Evolutionary conservation across 768 basidiomycete genomes (phyloP), one percentile per base, ranked within the genome.

Genomic region (Kwoniella botswanensis): DNA sequence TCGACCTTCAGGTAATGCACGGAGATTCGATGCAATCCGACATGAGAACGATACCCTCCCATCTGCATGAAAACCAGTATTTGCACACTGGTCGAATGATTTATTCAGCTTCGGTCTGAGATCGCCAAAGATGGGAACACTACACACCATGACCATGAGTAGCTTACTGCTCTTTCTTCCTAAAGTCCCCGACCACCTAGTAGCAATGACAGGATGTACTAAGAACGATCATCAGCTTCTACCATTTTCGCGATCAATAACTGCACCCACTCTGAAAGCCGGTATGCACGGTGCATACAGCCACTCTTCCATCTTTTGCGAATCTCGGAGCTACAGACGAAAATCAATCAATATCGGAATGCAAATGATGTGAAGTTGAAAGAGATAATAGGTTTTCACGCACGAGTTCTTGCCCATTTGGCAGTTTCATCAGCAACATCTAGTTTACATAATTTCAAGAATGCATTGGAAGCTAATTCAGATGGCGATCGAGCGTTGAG

Each of bases 191-290:
- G 86, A 83, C 87, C 87, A 87, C 43, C 86, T 79, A 0, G 86
- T 87, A 7, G 86, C 86, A 26, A 87, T 85, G 5, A 87, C 85
- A 54, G 86, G 84, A 55, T 84, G 84, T 0, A 87, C 84, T 82
- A 58, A 1, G 5, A 24, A 35, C 0, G 0, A 2, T 15, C 35
- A 29, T 61, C 26, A 61, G 44, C 58, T 13, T 22, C 15, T 2
- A 12, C 11, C 15, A 35, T 6, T 5, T 61, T 67, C 18, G 69
- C 26, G 29, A 2, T 42, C 50, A 17, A 11, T 15, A 15, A 17
- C 4, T 18, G 1, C 3, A 55, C 74, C 57, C 64, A 85, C 83
- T 71, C 74, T 87, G 87, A 50, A 84, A 86, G 2, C 80, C 85
- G n/a, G 85, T 84, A 11, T 82, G 76, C 3, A 87, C 83, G 2